Evolutionary conservation across 306 rosid genomes (phyloP), one percentile per base, ranked within the genome.

Genomic region (Vachellia pachyceras): DNA sequence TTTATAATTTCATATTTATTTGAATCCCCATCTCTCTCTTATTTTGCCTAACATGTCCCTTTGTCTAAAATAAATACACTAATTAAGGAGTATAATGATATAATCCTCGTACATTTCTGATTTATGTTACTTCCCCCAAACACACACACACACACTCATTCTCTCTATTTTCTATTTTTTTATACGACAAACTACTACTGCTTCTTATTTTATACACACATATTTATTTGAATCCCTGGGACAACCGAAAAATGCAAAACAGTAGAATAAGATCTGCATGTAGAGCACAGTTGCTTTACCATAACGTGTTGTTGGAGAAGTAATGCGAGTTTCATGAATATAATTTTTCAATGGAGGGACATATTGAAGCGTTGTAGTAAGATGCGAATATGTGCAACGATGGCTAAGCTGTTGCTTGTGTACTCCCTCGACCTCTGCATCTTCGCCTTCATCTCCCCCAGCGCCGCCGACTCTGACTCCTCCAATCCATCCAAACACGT

Each of bases 401-500:
- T 83, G 41, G 89, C 89, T 66, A 91, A 84, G 72, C 90, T 81
- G 41, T 90, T 94, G 60, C 98, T 85, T 0, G 54, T 55, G 70
- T 82, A 89, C 81, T 91, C 94, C 14, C 10, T 73, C 0, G 90
- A 87, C 37, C 4, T 90, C 57, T 76, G 33, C 87, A 92, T 92
- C 83, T 44, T 36, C 5, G 6, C 76, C 69, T 83, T 83, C 54
- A 84, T 79, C 54, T 80, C 75, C 29, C 73, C 82, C 44, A 73
- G 14, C 40, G 11, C 60, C 7, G 47, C n/a, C 72, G 88, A 86
- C n/a, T 85, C 82, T 86, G 77, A 83, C 89, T 94, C 97, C 55
- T 90, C 91, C 84, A 91, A 45, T 5, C 90, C 95, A 64, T 94
- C 97, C 69, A 88, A 9, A 75, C 95, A 94, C n/a, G 90, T 92